These are phyloP conservation scores for Curvularia lunata DNA, from an alignment of 2,329 filamentous ascomycete genomes.

Conservation along the genomic window DNA sequence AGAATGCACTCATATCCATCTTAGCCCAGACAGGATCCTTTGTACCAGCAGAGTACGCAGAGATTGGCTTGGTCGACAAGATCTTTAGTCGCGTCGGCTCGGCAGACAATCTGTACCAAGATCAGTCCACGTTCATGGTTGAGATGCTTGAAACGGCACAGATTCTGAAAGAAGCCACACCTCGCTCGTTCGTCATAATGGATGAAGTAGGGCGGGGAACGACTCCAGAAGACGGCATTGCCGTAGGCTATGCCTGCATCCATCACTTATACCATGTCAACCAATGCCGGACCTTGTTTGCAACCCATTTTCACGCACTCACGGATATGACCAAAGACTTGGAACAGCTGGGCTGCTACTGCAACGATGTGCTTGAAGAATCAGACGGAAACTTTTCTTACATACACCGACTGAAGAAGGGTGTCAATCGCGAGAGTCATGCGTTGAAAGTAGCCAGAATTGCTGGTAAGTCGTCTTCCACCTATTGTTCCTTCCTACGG, in stretches of 20 bases:
- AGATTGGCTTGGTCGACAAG: constrained; percentile 91
- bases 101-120: constrained; percentile 90
- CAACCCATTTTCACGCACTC: constrained; percentile 90
- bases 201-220: constrained; percentile 96
- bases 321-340: constrained; percentile 74
- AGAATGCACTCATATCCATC: constrained; percentile 93
- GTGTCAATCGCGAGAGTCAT: constrained; percentile 86
- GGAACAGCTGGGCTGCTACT: constrained; percentile 73
- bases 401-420: constrained; percentile 79
- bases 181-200: constrained; percentile 90
- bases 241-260: constrained; percentile 87
- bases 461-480: constrained; percentile 60
- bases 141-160: constrained; percentile 97
- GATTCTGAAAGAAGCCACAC: constrained; percentile 84
- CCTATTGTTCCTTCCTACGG: background rate
- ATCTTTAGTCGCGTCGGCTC: constrained; percentile 88
- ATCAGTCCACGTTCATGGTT: constrained; percentile 99
- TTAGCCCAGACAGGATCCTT: constrained; percentile 92
- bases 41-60: constrained; percentile 85
- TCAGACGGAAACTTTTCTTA: constrained; percentile 72
- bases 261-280: constrained; percentile 82
- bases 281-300: constrained; percentile 81
- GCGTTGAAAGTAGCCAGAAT: constrained; percentile 92
- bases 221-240: constrained; percentile 88
- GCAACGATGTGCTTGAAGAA: constrained; percentile 86